Evolutionary conservation across 2,329 filamentous ascomycete genomes (phyloP), one percentile per base, ranked within the genome.

Genomic region (Stenocarpella maydis): DNA sequence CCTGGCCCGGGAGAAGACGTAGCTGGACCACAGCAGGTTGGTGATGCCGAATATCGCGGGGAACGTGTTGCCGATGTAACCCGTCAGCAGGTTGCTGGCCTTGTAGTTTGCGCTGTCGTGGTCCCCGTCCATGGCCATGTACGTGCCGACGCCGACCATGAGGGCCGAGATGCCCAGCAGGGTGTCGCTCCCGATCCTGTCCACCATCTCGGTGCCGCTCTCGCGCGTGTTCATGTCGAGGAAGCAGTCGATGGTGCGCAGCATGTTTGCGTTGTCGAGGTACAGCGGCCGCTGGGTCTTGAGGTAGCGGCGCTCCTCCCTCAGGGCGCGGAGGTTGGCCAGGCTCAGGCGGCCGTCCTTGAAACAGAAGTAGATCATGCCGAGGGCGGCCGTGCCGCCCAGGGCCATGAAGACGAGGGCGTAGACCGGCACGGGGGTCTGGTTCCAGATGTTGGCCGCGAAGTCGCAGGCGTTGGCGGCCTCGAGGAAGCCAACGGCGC

Each of bases 361-460:
- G 5, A 84, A 73, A 0, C 85, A 85, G 50, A 85, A 82, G n/a
- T 81, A 69, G 0, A 82, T 80, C 53, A 86, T 78, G 3, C 80
- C 67, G 0, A 85, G 77, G 0, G 86, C 85, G 2, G 83, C 71
- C 0, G 81, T 80, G 0, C 83, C 87, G 1, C 86, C 86, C 3
- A 88, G 76, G 0, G 78, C 85, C 86, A 88, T 88, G 5, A 87
- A 76, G 0, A 82, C 80, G 0, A 82, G 76, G 10, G 84, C 86
- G 61, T 83, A 83, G 1, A 74, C 72, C 0, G 86, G 86, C 0
- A 86, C 80, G 0, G 86, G 86, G 0, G 82, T 77, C 1, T 82
- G 71, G 71, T 88, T 88, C 84, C 85, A 88, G 1, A 88, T 82
- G 67, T 88, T 88, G 67, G 86, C 86, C 0, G 86, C 85, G 67